A percentile compares a stretch with the other conserved stretches of the same genome.
Evolutionary conservation across 257 asterid genomes (phyloP).

Genomic region (Nicotiana attenuata): DNA sequence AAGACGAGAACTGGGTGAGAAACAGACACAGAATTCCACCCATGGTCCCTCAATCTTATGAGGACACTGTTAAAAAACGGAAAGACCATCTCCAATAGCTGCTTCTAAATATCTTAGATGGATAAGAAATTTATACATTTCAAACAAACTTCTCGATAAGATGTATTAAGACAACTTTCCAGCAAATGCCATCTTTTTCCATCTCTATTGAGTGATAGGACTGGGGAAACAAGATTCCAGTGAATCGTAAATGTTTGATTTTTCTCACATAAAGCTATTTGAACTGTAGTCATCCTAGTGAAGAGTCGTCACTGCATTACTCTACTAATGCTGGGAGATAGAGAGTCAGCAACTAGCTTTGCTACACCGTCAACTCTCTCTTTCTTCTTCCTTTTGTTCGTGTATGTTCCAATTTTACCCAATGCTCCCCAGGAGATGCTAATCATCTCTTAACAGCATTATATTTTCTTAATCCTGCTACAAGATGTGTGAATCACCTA

Average conservation of each 20-base stretch:
- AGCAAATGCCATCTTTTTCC: background rate
- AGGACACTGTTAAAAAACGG: background rate
- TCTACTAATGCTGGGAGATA: background rate
- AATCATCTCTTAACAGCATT: background rate
- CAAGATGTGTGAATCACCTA: background rate
- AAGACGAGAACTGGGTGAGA: slow-evolving; percentile 3
- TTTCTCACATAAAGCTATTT: background rate
- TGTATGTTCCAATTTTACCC: background rate
- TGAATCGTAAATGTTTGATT: background rate
- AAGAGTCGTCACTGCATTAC: background rate
- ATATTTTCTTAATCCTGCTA: background rate
- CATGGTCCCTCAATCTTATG: background rate
- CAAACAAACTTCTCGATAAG: background rate
- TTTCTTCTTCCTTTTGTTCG: background rate
- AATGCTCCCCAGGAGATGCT: background rate
- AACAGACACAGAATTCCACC: background rate
- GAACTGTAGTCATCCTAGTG: background rate
- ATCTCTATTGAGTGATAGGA: background rate
- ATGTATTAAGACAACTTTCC: background rate
- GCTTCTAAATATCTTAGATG: background rate
- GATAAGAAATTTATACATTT: background rate
- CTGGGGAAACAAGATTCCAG: background rate
- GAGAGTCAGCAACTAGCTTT: background rate
- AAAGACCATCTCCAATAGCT: background rate
- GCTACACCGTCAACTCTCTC: slow-evolving; percentile 6